Base-by-base conservation (phyloP, 768 basidiomycete genomes). In the Kwoniella dejecticola region DNA sequence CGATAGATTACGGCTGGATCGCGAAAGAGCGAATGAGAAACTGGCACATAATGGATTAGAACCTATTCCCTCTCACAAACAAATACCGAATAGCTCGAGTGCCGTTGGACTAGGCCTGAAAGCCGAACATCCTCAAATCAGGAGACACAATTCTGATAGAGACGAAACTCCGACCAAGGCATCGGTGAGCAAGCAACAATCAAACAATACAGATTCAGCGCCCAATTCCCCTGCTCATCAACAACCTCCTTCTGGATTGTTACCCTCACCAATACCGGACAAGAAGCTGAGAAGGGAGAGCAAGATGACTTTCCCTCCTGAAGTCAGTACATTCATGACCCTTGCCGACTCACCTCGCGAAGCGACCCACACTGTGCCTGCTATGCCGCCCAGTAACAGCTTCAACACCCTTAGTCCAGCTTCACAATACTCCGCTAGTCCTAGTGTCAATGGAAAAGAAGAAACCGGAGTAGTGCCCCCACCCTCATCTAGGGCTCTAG, bases 1-100 rank as follows among this genome's bases (percentile, higher is more conserved):
- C 44, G 91, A 94, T 67, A 85, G 92, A 56, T 84, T 95, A 52
- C 83, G 92, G 13, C 81, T 81, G 11, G 92, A 95, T 76, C 84
- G 92, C 17, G 91, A 93, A 71, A 75, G 82, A 8, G 88, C 82
- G 56, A 80, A 68, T 41, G 31, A 27, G 13, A 52, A 63, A 17
- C 46, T 75, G n/a, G 12, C 57, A 17, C 40, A 59, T 6, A 64
- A 59, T 6, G 73, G 70, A 12, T 27, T 70, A 36, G 69, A 70
- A 41, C 59, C 67, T 4, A 40, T 70, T n/a, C 30, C 24, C 27
- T 52, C 38, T 4, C n/a, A 31, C 7, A 70, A 66, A 47, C 56
- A 58, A 29, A 63, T 74, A 21, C 58, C 68, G 2, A 69, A 64
- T 33, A 69, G 67, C 27, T 60, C 64, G 1, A 70, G 66, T 33